These are phyloP conservation scores for Phytophthora sojae DNA, from an alignment of 352 stramenopile species.

Conservation along the genomic window DNA sequence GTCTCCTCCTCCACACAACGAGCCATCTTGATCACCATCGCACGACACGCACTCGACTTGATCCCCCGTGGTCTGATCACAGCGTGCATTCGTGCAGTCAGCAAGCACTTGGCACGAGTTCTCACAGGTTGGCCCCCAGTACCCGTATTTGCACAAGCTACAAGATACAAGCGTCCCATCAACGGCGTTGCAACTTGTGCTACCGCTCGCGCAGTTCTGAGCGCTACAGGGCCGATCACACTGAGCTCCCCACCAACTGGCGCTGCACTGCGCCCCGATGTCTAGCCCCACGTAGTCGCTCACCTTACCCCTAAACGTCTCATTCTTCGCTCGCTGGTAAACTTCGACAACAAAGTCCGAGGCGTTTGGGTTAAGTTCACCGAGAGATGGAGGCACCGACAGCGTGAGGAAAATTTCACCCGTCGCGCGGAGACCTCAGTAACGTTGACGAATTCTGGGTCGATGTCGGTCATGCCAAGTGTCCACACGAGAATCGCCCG, in stretches of 20 bases:
- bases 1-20: constrained; percentile 14
- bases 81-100: constrained; percentile 22
- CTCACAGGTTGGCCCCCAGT: constrained; percentile 24
- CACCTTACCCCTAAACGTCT: constrained; percentile 17
- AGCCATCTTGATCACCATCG: constrained; percentile 11
- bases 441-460: constrained; percentile 32
- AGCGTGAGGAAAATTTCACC: constrained; percentile 28
- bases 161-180: constrained; percentile 27
- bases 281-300: constrained; percentile 24
- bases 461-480: constrained; percentile 38
- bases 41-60: constrained; percentile 21
- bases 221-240: constrained; percentile 22
- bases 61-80: constrained; percentile 18
- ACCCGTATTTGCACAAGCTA: constrained; percentile 20
- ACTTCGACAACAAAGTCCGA: constrained; percentile 25
- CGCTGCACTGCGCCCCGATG: constrained; percentile 17
- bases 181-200: constrained; percentile 29
- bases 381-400: constrained; percentile 32
- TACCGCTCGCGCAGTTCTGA: constrained; percentile 16
- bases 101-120: constrained; percentile 21
- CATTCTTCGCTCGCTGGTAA: constrained; percentile 28
- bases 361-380: constrained; percentile 28
- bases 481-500: constrained; percentile 26
- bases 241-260: constrained; percentile 20
- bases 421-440: constrained; percentile 16